Percentiles rank a stretch among this genome's conserved stretches.
Evolutionary conservation across 495 filamentous ascomycete species (phyloP).

Genomic region (Podospora anserina): DNA sequence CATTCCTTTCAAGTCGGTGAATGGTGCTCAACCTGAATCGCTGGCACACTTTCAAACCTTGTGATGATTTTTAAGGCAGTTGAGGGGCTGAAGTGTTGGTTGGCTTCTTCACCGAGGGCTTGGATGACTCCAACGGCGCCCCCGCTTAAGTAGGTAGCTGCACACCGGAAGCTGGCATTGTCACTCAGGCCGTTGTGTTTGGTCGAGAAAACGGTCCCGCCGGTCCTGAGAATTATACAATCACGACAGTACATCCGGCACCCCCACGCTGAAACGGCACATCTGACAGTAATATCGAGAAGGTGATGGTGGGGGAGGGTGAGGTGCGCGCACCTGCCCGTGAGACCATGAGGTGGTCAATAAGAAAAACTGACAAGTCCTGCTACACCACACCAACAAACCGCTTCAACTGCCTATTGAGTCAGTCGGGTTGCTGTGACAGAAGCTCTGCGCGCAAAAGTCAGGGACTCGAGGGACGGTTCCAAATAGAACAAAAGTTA

Average conservation of each 20-base stretch:
- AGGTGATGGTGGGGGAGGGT: not conserved
- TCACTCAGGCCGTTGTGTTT: not conserved
- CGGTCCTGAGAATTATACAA: not conserved
- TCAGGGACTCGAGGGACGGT: not conserved
- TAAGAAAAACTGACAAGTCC: not conserved
- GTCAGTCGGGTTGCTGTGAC: not conserved
- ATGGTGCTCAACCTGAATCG: not conserved
- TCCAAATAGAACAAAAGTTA: not conserved
- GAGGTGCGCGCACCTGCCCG: not conserved
- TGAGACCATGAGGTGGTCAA: not conserved
- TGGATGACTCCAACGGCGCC: slow-evolving; percentile 1
- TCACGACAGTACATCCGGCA: not conserved
- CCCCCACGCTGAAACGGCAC: slow-evolving; percentile 1
- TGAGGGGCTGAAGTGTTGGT: not conserved
- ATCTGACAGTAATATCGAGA: not conserved
- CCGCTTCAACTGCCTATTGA: slow-evolving; percentile 5
- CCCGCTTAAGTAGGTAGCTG: slow-evolving; percentile 2
- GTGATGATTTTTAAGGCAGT: slow-evolving; percentile 6
- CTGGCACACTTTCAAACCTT: not conserved
- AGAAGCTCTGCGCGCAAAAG: not conserved
- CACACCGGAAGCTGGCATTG: slow-evolving; percentile 3
- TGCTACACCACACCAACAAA: not conserved
- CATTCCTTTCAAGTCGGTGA: not conserved
- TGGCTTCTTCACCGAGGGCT: not conserved
- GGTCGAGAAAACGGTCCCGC: not conserved